Evolutionary conservation across 129 eudicot species (phyloP).

Genomic region (Smallanthus sonchifolius): DNA sequence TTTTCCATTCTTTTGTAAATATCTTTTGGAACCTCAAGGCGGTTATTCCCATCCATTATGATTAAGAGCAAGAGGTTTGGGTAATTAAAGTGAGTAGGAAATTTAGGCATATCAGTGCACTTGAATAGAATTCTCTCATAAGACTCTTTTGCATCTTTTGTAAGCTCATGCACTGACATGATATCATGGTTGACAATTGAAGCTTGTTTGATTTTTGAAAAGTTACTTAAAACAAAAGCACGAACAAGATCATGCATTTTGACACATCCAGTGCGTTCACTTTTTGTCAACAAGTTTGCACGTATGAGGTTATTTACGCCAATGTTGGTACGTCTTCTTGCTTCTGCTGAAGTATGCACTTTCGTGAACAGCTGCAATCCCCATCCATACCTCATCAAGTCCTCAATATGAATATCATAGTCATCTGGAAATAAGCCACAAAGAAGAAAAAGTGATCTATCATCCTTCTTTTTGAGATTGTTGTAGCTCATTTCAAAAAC

Average conservation of each 20-base stretch:
- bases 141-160: neutral
- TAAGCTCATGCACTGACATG: neutral
- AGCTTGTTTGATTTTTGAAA: neutral
- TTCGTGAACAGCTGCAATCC: neutral
- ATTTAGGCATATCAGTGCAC: neutral
- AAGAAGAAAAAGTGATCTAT: neutral
- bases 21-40: neutral
- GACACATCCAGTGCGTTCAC: neutral
- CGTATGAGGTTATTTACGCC: neutral
- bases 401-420: constrained; percentile 1
- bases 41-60: neutral
- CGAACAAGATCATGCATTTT: neutral
- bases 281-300: neutral
- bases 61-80: neutral
- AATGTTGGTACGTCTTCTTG: neutral
- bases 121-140: neutral
- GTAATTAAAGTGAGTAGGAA: neutral
- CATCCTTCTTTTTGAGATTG: neutral
- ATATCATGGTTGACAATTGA: neutral
- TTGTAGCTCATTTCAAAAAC: neutral
- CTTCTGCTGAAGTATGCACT: neutral
- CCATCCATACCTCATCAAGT: constrained; percentile 13
- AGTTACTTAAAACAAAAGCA: neutral
- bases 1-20: neutral
- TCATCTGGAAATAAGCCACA: constrained; percentile 4